phyloP scores from a whole-genome alignment of 225 moss, liverwort and hornwort species.

The Polytrichum commune region DNA sequence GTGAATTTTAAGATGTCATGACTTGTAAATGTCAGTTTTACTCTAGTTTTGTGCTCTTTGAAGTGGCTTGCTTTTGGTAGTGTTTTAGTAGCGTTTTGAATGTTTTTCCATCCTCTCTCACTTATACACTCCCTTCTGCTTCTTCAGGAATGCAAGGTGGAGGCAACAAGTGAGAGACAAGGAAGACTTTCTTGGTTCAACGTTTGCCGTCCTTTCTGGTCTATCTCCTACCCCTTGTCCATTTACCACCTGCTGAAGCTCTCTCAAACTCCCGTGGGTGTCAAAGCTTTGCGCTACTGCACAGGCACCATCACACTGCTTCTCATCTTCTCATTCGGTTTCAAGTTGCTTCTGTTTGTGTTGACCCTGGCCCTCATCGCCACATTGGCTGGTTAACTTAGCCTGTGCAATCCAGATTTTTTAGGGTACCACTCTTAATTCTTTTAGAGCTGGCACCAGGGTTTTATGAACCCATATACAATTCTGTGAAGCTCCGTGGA shows the following conservation, averaged over 20 bases:
- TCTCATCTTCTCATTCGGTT: slow-evolving; percentile 5
- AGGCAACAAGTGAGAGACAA: slow-evolving; percentile 32
- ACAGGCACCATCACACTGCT: slow-evolving; percentile 9
- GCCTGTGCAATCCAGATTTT: not conserved
- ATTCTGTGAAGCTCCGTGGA: not conserved
- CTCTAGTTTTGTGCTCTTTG: too few relatives aligned
- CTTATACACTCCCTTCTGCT: slow-evolving; percentile 5
- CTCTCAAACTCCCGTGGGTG: slow-evolving; percentile 15
- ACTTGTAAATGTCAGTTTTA: too few relatives aligned
- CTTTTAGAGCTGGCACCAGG: not conserved
- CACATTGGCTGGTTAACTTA: slow-evolving; percentile 6
- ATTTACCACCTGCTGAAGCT: slow-evolving; percentile 16
- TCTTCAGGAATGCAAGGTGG: slow-evolving; percentile 37
- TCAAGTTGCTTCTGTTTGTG: slow-evolving; percentile 18
- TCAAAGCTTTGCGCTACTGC: slow-evolving; percentile 11
- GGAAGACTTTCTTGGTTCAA: slow-evolving; percentile 14
- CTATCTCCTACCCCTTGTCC: slow-evolving; percentile 16
- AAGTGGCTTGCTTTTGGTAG: too few relatives aligned
- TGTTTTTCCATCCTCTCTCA: not conserved
- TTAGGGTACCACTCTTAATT: not conserved
- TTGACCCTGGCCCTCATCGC: slow-evolving; percentile 12
- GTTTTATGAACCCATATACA: too few relatives aligned
- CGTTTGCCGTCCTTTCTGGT: slow-evolving; percentile 9
- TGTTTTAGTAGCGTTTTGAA: too few relatives aligned
- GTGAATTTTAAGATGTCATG: not conserved